Base-by-base conservation (phyloP, 176 grass and related monocot species). In the Oryza rufipogon region DNA sequence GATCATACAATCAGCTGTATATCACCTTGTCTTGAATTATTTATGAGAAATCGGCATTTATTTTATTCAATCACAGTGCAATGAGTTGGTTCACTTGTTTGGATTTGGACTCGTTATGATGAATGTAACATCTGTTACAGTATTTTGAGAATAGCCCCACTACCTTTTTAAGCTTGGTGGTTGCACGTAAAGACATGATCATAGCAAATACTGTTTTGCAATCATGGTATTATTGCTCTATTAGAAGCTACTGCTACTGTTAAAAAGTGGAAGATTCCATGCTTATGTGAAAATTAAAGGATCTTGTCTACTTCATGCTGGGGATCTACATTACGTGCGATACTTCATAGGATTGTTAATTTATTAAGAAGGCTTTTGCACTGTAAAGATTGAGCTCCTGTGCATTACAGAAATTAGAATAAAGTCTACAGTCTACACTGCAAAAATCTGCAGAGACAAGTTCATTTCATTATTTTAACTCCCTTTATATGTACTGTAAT, bases 121-220 rank as follows among this genome's bases (percentile, higher is more conserved):
- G 15, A 48, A 39, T 42, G 51, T 33, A 39, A 58, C 11, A 38
- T 58, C 58, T 46, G 20, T 70, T 76, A 20, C 39, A 73, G 0
- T 64, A 65, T 32, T 79, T 72, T 73, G 1, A 28, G 32, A 32
- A 72, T 8, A 12, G 12, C 51, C 19, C 0, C 39, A 54, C 48
- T 74, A 73, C 19, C 34, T 20, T 84, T 46, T 84, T 36, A 20
- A 23, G 68, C 84, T 88, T 84, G 2, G 5, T 58, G 56, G 34
- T 48, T 87, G 64, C 73, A 44, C 73, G 45, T 38, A 32, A 77
- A 77, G 66, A 72, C 41, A 77, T 68, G 32, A 75, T 81, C n/a
- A 17, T 52, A 39, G 10, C 77, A 34, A 46, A 15, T 12, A 38
- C 20, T 25, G 10, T 69, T 56, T 30, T 84, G 20, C 60, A 30